Evolutionary conservation across 208 protist genomes (phyloP), one percentile per base, ranked within the genome.

Genomic region (Acanthamoeba lenticulata): DNA sequence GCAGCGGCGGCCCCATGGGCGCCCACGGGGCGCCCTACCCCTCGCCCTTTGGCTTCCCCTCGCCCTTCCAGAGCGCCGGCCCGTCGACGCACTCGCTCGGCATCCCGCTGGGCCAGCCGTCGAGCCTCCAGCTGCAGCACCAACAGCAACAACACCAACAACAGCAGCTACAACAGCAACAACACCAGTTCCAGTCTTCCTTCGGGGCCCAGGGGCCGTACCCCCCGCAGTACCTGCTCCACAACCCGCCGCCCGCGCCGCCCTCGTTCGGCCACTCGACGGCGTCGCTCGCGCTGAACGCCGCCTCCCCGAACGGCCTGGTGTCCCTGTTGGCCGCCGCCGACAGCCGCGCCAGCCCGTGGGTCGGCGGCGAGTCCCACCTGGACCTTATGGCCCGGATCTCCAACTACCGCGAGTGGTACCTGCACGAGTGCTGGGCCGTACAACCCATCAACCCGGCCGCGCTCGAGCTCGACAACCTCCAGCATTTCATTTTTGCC

Each of bases 381-480:
- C 5, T 36, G 24, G 65, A 74, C 65, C 65, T 74, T 32, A 74
- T 74, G 65, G 32, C 65, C 24, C 65, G 65, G 13, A 32, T 74
- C 65, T 36, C 65, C 65, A 40, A 34, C 29, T 83, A 83, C 24
- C 34, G 74, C 40, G 74, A 83, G 9, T 83, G 74, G 74, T 83
- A 83, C 74, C 74, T 83, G 17, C 1, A 55, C 17, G 74, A 83
- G 74, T 83, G 74, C 38, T 83, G 74, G 74, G 19, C 40, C 5
- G 74, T 83, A 7, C 74, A 83, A 40, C 74, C 74, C 42, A 83
- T 83, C 42, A 47, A 83, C 40, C 74, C 74, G 0, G 74, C 36
- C 27, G 74, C 74, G 40, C 42, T 83, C 21, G 74, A 83, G 6
- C 4, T 49, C 2, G 74, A 83, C 42, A 83, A 44, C 36, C 74